A percentile compares a stretch with the other conserved stretches of the same genome.
These are phyloP conservation scores for Penicillium parvum DNA, from an alignment of 495 filamentous ascomycete species.

Conservation along the genomic window DNA sequence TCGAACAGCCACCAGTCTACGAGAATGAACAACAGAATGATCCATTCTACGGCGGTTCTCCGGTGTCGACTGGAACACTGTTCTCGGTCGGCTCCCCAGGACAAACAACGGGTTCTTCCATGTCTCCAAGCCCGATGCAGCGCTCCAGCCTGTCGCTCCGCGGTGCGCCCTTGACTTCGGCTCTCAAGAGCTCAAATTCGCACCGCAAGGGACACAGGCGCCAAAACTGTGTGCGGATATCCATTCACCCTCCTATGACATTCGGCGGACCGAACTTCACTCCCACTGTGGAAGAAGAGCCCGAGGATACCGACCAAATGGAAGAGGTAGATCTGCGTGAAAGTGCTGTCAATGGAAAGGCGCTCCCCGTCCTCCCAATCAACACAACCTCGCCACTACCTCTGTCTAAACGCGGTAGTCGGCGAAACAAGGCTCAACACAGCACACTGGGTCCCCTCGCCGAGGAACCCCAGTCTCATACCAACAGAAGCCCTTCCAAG, in stretches of 20 bases:
- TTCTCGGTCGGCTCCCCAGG: constrained; percentile 20
- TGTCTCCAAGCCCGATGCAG: constrained; percentile 25
- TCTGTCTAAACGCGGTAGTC: constrained; percentile 22
- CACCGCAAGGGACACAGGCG: constrained; percentile 42
- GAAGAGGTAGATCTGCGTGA: constrained; percentile 27
- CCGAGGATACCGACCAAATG: constrained; percentile 30
- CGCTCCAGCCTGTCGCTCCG: constrained; percentile 18
- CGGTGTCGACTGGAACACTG: constrained; percentile 11
- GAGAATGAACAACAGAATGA: constrained; percentile 25
- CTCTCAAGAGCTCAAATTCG: constrained; percentile 34
- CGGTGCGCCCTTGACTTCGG: constrained; percentile 32
- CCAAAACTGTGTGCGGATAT: constrained; percentile 49
- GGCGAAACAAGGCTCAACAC: constrained; percentile 20
- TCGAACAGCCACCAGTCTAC: constrained; percentile 27
- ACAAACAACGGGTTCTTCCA: constrained; percentile 4
- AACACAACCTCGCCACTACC: constrained; percentile 20
- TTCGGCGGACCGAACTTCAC: constrained; percentile 35
- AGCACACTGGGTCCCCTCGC: constrained; percentile 22
- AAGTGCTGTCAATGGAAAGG: constrained; percentile 17
- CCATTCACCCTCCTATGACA: constrained; percentile 40
- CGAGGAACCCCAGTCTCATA: constrained; percentile 16
- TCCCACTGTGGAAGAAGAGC: constrained; percentile 38
- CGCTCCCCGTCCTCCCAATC: constrained; percentile 6
- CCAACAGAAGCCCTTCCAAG: constrained; percentile 19
- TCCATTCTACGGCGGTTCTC: constrained; percentile 27